Evolutionary conservation across 1,284 basidiomycete genomes (phyloP).

Genomic region (Golubevia pallescens): DNA sequence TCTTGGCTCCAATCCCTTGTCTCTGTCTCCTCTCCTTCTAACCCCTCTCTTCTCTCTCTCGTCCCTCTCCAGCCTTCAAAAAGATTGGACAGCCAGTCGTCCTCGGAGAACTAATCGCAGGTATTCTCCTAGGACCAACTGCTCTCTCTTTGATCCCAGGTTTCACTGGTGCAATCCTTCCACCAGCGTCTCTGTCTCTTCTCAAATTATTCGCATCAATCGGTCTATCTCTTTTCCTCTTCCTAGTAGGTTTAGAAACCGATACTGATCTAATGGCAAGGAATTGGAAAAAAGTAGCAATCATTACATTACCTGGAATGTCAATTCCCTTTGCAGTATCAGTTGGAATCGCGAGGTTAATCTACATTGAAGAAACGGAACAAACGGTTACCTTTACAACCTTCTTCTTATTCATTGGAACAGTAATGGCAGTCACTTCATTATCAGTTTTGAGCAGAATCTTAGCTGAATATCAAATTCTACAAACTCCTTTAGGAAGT

Average conservation of each 20-base stretch:
- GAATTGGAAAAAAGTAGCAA: slow-evolving; percentile 31
- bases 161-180: slow-evolving; percentile 32
- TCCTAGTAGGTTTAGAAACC: slow-evolving; percentile 42
- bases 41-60: not conserved
- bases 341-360: slow-evolving; percentile 33
- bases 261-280: slow-evolving; percentile 42
- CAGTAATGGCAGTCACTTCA: slow-evolving; percentile 44
- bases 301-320: slow-evolving; percentile 43
- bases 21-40: not conserved
- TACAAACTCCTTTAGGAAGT: slow-evolving; percentile 28
- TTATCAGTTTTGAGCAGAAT: slow-evolving; percentile 24
- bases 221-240: slow-evolving; percentile 34
- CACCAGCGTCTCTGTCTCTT: slow-evolving; percentile 19
- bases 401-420: slow-evolving; percentile 46
- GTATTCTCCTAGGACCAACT: slow-evolving; percentile 35
- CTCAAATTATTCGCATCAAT: slow-evolving; percentile 33
- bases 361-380: slow-evolving; percentile 30
- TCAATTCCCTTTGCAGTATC: slow-evolving; percentile 42
- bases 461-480: slow-evolving; percentile 36
- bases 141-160: slow-evolving; percentile 35
- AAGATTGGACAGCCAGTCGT: slow-evolving; percentile 30
- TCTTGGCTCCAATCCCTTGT: not conserved
- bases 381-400: slow-evolving; percentile 34
- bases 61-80: slow-evolving; percentile 15
- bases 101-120: slow-evolving; percentile 35